Base-by-base conservation (phyloP, 192 early-diverging fungal species). In the Entomortierella beljakovae region DNA sequence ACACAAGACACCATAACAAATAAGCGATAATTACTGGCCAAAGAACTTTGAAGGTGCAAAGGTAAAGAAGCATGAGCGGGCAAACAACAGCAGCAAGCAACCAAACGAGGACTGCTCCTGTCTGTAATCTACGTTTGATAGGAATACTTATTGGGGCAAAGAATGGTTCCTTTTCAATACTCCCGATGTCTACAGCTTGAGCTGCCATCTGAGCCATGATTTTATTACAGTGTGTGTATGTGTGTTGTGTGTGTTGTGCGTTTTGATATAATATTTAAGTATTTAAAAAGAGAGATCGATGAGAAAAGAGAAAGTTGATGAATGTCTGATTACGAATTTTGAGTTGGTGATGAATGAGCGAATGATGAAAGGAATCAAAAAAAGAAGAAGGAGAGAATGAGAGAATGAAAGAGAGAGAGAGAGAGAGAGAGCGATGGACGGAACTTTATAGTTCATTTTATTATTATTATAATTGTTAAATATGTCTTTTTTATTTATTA, bases 111-210 rank as follows among this genome's bases (percentile, higher is more conserved):
- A 93, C 82, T 2, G 88, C 82, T 0, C 83, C 62, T 23, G 91
- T 92, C 65, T 94, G 93, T 28, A 86, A 40, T 28, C 93, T 84
- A 26, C 91, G 87, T 32, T 88, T 75, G 37, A 91, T 52, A 0
- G 93, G 92, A 20, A 93, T 74, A 20, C 71, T 54, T 25, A 91
- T 40, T 22, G 93, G 93, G 9, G 88, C 93, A 80, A 90, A 92
- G 35, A 70, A 67, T 11, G 73, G 52, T 61, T 58, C 69, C 32
- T 20, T 75, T 56, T 56, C 15, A 20, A 38, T 38, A 38, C 6
- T 8, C 37, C 13, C 37, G 37, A 13, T 38, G 37, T 38, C 37
- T 38, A n/a, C n/a, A n/a, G n/a, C n/a, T n/a, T n/a, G n/a, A n/a
- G n/a, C n/a, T n/a, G n/a, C n/a, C n/a, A n/a, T n/a, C n/a, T n/a